Conservation (phyloP, 2,329 filamentous ascomycete genomes). For the Paraphoma chrysanthemicola region DNA sequence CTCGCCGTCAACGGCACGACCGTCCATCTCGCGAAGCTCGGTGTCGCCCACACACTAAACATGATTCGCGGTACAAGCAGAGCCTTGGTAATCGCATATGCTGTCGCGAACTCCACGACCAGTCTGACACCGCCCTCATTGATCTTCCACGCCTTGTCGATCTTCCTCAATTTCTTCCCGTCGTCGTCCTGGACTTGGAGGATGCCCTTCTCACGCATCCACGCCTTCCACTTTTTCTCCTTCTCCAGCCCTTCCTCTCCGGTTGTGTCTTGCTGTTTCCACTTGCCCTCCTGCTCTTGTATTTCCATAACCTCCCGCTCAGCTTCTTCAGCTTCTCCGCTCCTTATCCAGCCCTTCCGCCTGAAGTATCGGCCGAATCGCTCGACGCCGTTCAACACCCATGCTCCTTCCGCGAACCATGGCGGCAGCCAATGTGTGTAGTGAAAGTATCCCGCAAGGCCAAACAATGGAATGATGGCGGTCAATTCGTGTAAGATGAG, state of each 20-base stretch:
- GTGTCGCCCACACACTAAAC: slow-evolving; percentile 85
- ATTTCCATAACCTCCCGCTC: slow-evolving; percentile 25
- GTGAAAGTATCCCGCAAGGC: slow-evolving; percentile 52
- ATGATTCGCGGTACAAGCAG: slow-evolving; percentile 79
- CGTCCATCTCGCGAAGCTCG: slow-evolving; percentile 76
- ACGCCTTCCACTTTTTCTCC: too few species aligned
- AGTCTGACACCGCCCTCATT: slow-evolving; percentile 59
- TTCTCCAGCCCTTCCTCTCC: too few species aligned
- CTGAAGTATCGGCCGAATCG: slow-evolving; percentile 80
- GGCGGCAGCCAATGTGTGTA: slow-evolving; percentile 76
- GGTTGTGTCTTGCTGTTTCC: slow-evolving; percentile 25
- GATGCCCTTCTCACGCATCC: too few species aligned
- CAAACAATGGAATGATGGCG: slow-evolving; percentile 70
- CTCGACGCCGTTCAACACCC: slow-evolving; percentile 68
- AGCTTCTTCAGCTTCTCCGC: slow-evolving; percentile 56
- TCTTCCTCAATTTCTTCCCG: slow-evolving; percentile 30
- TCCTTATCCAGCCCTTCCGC: slow-evolving; percentile 80
- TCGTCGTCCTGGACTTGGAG: too few species aligned
- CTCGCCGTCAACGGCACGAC: slow-evolving; percentile 37
- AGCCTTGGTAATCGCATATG: slow-evolving; percentile 89
- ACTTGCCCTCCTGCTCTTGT: slow-evolving; percentile 53
- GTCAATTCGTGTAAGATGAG: slow-evolving; percentile 91
- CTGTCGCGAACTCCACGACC: slow-evolving; percentile 77
- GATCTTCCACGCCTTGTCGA: slow-evolving; percentile 48
- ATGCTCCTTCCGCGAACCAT: slow-evolving; percentile 59